These are phyloP conservation scores for Austroboletus eburneus DNA, from an alignment of 768 basidiomycete genomes.

Conservation along the genomic window DNA sequence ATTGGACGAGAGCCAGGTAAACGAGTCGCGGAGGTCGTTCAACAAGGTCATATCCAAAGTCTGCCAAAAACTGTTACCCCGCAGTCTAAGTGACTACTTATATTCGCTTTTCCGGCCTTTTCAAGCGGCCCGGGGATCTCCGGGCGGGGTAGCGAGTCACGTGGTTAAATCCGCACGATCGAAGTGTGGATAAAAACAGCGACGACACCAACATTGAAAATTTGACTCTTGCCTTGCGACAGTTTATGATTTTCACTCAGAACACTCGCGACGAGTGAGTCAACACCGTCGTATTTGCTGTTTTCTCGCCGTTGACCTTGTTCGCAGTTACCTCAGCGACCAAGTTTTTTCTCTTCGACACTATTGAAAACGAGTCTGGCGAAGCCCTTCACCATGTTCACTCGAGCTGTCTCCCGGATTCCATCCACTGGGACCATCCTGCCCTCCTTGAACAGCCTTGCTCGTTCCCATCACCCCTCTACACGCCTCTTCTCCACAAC, in stretches of 20 bases:
- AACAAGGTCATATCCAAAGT: no score
- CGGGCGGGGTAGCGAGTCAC: no score
- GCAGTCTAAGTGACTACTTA: no score
- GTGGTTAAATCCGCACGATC: no score
- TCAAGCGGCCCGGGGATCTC: no score
- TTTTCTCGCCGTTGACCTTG: neutral
- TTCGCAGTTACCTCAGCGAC: conserved; percentile 27
- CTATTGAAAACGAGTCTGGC: conserved; percentile 11
- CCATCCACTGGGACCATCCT: conserved; percentile 11
- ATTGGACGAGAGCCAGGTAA: no score
- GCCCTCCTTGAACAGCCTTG: conserved; percentile 15
- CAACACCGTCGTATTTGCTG: neutral
- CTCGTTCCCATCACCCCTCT: conserved; percentile 17
- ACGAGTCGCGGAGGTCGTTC: no score
- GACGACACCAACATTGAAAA: no score
- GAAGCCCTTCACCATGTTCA: conserved; percentile 10
- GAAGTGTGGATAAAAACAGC: no score
- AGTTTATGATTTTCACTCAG: conserved; percentile 32
- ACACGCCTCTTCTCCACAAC: conserved; percentile 51
- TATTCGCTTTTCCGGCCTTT: no score
- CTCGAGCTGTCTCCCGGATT: conserved; percentile 5
- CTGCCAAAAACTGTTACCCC: no score
- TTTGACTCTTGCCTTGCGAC: no score
- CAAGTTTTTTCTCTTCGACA: conserved; percentile 26
- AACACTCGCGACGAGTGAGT: conserved; percentile 33